Evolutionary conservation across 768 basidiomycete species (phyloP).

Genomic region (Lentinula sp.): DNA sequence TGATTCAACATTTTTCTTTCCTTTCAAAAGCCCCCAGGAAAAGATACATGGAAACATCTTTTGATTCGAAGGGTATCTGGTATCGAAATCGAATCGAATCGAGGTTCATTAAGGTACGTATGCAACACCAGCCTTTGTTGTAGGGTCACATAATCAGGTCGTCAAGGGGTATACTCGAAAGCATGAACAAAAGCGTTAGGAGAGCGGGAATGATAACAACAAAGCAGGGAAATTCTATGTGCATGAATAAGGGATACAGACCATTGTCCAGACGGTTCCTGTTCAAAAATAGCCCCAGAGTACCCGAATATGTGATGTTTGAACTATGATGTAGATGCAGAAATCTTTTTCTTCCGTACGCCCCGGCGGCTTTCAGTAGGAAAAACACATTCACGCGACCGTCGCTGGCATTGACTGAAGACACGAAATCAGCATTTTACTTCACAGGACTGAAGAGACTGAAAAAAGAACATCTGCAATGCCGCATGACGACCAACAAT

Average conservation of each 20-base stretch:
- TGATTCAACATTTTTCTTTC: no score
- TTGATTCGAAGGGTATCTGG: not conserved
- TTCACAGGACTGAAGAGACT: not conserved
- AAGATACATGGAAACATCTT: not conserved
- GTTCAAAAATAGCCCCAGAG: not conserved
- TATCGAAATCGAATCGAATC: not conserved
- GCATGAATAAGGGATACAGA: not conserved
- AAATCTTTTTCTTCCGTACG: slow-evolving; percentile 19
- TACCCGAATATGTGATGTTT: not conserved
- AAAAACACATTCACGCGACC: slow-evolving; percentile 40
- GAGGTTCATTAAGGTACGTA: not conserved
- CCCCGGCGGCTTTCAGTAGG: slow-evolving; percentile 40
- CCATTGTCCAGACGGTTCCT: not conserved
- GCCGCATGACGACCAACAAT: not conserved
- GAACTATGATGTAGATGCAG: not conserved
- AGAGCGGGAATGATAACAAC: not conserved
- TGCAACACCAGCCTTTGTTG: no score
- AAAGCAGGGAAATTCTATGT: not conserved
- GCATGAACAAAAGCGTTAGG: not conserved
- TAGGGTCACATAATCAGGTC: not conserved
- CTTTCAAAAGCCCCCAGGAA: no score
- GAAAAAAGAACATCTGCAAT: not conserved
- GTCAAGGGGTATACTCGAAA: not conserved
- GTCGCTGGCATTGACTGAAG: slow-evolving; percentile 38
- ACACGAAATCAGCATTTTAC: not conserved